Conservation (phyloP, 768 basidiomycete genomes). For the Lyophyllum decastes region DNA sequence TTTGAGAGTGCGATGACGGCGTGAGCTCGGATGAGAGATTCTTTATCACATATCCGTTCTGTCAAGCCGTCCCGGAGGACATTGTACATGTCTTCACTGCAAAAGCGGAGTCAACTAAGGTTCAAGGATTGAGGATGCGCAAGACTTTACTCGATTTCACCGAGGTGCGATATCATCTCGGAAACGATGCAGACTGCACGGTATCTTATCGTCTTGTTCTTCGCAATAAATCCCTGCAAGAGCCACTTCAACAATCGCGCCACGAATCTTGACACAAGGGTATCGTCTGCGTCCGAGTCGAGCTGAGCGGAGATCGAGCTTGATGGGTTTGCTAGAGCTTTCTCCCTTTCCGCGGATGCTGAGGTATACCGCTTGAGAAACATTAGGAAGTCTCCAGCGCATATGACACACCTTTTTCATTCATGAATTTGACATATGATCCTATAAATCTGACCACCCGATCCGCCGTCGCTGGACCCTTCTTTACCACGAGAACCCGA, state of each 20-base stretch:
- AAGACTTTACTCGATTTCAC: slow-evolving; percentile 83
- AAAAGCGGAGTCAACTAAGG: background rate
- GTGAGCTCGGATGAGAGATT: slow-evolving; percentile 78
- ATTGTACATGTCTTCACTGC: slow-evolving; percentile 82
- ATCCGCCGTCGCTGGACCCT: slow-evolving; percentile 82
- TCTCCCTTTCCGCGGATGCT: slow-evolving; percentile 33
- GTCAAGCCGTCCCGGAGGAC: slow-evolving; percentile 67
- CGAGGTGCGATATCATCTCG: slow-evolving; percentile 81
- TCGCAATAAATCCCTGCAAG: slow-evolving; percentile 81
- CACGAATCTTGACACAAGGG: slow-evolving; percentile 68
- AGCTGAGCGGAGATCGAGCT: slow-evolving; percentile 23
- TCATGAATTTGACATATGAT: slow-evolving; percentile 78
- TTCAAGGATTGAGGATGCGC: background rate
- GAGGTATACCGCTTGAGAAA: background rate
- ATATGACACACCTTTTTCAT: slow-evolving; percentile 72
- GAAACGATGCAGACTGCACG: slow-evolving; percentile 81
- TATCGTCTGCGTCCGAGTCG: slow-evolving; percentile 62
- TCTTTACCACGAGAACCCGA: slow-evolving; percentile 79
- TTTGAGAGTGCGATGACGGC: slow-evolving; percentile 81
- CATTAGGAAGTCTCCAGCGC: background rate
- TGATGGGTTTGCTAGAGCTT: slow-evolving; percentile 25
- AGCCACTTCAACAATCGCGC: slow-evolving; percentile 70
- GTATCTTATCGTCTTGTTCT: slow-evolving; percentile 88
- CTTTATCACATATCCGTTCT: slow-evolving; percentile 86
- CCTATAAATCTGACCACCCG: slow-evolving; percentile 85